These are phyloP conservation scores for Metschnikowia arizonensis DNA, from an alignment of 805 yeast species.

Conservation along the genomic window DNA sequence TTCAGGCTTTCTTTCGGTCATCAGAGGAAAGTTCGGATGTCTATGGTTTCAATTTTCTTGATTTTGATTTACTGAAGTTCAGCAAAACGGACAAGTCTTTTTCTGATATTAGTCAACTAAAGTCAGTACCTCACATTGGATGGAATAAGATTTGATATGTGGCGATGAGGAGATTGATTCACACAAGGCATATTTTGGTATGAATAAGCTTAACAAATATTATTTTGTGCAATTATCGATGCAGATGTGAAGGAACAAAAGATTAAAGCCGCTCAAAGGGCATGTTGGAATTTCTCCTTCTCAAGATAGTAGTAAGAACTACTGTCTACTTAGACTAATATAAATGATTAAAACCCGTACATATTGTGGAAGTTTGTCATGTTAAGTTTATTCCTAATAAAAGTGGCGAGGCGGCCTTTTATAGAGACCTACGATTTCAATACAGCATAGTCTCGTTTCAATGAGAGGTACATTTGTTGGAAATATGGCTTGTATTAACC, in stretches of 20 bases:
- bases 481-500: too few relatives aligned
- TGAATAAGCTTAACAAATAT: constrained; percentile 66
- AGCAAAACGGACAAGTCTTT: constrained; percentile 33
- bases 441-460: too few relatives aligned
- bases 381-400: too few relatives aligned
- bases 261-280: constrained; percentile 22
- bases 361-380: too few relatives aligned
- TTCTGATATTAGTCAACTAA: constrained; percentile 33
- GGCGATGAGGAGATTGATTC: constrained; percentile 23
- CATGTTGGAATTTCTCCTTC: constrained; percentile 69
- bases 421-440: too few relatives aligned
- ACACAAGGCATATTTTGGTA: constrained; percentile 48
- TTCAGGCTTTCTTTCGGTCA: constrained; percentile 74
- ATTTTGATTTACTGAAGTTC: constrained; percentile 53
- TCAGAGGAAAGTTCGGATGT: constrained; percentile 69
- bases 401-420: too few relatives aligned
- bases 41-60: constrained; percentile 46
- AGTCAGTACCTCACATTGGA: constrained; percentile 95
- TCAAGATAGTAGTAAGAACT: too few relatives aligned
- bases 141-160: constrained; percentile 65
- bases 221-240: constrained; percentile 80
- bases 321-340: too few relatives aligned
- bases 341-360: too few relatives aligned
- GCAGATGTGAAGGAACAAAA: constrained; percentile 25
- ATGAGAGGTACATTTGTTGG: too few relatives aligned